Evolutionary conservation across 768 basidiomycete species (phyloP).

Genomic region (Daedaleopsis nitida): DNA sequence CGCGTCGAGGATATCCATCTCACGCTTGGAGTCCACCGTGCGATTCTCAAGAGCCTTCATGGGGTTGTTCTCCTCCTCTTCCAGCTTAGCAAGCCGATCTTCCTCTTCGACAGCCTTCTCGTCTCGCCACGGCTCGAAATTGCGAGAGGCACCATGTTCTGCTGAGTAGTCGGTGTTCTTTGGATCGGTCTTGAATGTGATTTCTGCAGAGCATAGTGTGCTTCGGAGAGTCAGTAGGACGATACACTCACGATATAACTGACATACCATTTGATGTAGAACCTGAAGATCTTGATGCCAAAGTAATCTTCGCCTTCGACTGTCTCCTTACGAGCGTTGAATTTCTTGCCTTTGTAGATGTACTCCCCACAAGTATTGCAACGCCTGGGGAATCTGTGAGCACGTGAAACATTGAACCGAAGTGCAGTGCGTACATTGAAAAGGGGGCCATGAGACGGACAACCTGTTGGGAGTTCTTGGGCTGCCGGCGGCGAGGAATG

Average conservation of each 20-base stretch:
- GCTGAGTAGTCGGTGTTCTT: constrained; percentile 94
- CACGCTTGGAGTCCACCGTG: constrained; percentile 88
- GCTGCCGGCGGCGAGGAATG: constrained; percentile 87
- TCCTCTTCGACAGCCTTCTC: constrained; percentile 76
- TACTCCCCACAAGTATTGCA: constrained; percentile 98
- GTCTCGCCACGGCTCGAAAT: constrained; percentile 97
- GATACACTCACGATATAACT: constrained; percentile 37
- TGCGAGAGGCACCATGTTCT: constrained; percentile 96
- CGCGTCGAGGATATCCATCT: constrained; percentile 98
- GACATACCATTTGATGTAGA: constrained; percentile 84
- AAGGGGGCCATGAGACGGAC: constrained; percentile 99
- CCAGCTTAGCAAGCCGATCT: constrained; percentile 81
- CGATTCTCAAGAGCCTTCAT: constrained; percentile 97
- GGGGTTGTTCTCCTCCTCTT: constrained; percentile 94
- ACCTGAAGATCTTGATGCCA: constrained; percentile 95
- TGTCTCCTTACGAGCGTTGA: constrained; percentile 98
- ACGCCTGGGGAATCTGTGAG: constrained; percentile 51
- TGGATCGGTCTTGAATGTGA: constrained; percentile 99
- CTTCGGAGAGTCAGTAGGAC: constrained; percentile 43
- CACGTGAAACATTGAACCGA: background rate
- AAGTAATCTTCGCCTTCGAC: constrained; percentile 97
- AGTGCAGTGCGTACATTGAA: constrained; percentile 70
- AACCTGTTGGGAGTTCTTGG: constrained; percentile 95
- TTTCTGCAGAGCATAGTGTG: constrained; percentile 94
- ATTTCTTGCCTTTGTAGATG: constrained; percentile 99